Percentiles rank a stretch among this genome's conserved stretches.
Conservation (phyloP, 2,329 filamentous ascomycete species). For the Neopestalotiopsis rosae region DNA sequence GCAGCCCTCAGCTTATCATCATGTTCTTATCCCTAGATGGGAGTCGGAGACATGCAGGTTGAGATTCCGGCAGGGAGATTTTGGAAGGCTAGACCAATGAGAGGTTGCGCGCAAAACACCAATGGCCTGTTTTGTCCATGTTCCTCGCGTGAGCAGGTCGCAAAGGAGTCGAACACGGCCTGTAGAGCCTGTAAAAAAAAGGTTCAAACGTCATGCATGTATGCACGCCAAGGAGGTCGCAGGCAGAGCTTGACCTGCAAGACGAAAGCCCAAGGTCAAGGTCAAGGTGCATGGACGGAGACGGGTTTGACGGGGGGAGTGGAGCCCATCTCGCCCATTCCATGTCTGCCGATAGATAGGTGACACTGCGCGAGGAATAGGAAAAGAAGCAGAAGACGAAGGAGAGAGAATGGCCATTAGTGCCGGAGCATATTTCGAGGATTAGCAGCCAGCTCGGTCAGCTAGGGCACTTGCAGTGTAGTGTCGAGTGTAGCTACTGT, state of each 20-base stretch:
- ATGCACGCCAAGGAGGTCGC: neutral
- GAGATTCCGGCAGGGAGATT: neutral
- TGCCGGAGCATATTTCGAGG: conserved; percentile 6
- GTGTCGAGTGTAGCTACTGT: neutral
- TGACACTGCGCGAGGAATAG: neutral
- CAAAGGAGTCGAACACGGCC: neutral
- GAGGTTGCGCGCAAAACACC: conserved; percentile 6
- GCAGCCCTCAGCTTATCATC: neutral
- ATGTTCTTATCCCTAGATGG: neutral
- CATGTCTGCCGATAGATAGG: neutral
- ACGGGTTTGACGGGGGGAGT: neutral
- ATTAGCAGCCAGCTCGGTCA: neutral
- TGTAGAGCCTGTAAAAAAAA: neutral
- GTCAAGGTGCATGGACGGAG: too few relatives aligned
- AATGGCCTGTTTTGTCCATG: neutral
- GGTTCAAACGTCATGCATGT: conserved; percentile 6
- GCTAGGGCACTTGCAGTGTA: conserved; percentile 1
- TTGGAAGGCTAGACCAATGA: neutral
- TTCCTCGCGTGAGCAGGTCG: conserved; percentile 1
- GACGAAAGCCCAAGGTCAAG: neutral
- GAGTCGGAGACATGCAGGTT: neutral
- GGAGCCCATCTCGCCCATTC: neutral
- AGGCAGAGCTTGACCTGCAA: neutral
- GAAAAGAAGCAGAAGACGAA: neutral
- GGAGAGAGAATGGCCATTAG: neutral